Base-by-base conservation (phyloP, 345 rosid species). In the Hibiscus syriacus region DNA sequence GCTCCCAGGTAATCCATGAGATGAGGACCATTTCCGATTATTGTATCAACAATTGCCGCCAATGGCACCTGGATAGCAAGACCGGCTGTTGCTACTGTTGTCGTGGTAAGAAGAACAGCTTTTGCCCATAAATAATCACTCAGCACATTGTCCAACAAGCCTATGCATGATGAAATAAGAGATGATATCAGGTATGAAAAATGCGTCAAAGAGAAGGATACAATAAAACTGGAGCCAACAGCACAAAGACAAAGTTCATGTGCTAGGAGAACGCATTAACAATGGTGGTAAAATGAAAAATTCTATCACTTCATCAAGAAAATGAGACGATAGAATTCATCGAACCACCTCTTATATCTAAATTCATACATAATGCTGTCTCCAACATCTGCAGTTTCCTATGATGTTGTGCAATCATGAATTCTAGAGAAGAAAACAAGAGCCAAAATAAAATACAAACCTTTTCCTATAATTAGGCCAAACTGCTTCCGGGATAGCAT, bases 61-160 rank as follows among this genome's bases (percentile, higher is more conserved):
- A 94, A 63, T 5, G 97, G 99, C 39, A 93, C 98, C 83, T 93
- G 98, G 66, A 94, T 87, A 9, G 96, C 85, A 29, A 91, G 95
- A 64, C 97, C 96, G 17, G 97, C 97, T 3, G 96, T 85, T 53
- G 97, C 99, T 16, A 94, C 95, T 0, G 97, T 94, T 4, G 99
- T 87, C 48, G 97, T 87, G 29, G 99, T 94, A 58, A 90, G 74
- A 46, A 93, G 82, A 26, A 93, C 92, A 3, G 98, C 98, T 78
- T 93, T 93, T 2, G 96, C 97, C 97, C 99, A 90, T 55, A 90
- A 73, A 71, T 90, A 90, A 77, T 94, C 97, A 53, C 99, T 94
- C 72, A 94, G 78, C 69, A 94, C 99, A 48, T 90, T 94, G 70
- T 91, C 99, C 65, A 94, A 64, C 81, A 90, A 80, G 54, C 99